Conservation (phyloP, 129 eudicot species). For the Centaurea solstitialis region DNA sequence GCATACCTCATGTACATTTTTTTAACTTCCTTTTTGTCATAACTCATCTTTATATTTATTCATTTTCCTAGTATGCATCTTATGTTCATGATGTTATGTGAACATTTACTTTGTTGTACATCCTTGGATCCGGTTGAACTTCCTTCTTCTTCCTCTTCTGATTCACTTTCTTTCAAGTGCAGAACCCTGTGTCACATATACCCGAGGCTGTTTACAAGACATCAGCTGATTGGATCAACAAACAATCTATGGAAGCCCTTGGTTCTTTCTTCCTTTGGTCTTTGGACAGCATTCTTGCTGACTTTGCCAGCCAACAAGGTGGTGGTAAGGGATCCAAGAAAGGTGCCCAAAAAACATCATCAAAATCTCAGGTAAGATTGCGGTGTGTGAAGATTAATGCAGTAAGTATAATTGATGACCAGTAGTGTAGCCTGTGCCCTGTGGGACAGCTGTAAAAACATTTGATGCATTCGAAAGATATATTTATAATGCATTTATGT, state of each 20-base stretch:
- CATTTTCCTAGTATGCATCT: not conserved
- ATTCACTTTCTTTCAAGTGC: slow-evolving; percentile 13
- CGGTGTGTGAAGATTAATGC: too few species aligned
- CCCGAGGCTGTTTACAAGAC: slow-evolving; percentile 73
- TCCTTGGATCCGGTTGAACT: not conserved
- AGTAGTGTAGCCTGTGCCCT: too few species aligned
- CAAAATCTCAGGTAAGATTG: slow-evolving; percentile 69
- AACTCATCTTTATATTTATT: not conserved
- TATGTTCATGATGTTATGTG: not conserved
- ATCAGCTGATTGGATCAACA: slow-evolving; percentile 82
- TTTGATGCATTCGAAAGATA: too few species aligned
- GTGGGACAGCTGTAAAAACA: too few species aligned
- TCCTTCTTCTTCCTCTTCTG: not conserved
- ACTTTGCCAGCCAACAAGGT: slow-evolving; percentile 53
- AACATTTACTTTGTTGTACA: not conserved
- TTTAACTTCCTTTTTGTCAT: not conserved
- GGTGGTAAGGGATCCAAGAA: slow-evolving; percentile 73
- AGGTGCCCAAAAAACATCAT: slow-evolving; percentile 51
- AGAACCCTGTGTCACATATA: slow-evolving; percentile 69
- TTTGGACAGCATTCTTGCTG: slow-evolving; percentile 65
- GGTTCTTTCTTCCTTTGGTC: slow-evolving; percentile 63
- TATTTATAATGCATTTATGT: too few species aligned
- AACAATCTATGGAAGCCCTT: slow-evolving; percentile 62
- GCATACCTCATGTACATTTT: not conserved
- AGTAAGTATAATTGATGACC: too few species aligned